A percentile compares a stretch with the other conserved stretches of the same genome.
Evolutionary conservation across 352 stramenopile species (phyloP).

Genomic region (Phytophthora melonis): DNA sequence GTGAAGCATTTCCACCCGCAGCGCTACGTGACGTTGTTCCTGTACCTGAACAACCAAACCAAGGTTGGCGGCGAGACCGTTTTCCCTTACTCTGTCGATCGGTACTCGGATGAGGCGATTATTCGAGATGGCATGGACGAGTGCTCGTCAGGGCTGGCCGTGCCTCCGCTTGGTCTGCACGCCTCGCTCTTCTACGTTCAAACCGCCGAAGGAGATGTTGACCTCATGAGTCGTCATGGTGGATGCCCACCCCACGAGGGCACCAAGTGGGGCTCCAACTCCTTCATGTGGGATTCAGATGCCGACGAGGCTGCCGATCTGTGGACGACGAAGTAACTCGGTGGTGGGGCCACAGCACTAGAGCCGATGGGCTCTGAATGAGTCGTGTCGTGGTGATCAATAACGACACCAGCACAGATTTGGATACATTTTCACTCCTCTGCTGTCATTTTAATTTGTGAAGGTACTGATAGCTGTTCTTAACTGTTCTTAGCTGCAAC

Average conservation of each 20-base stretch:
- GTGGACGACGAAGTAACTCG: conserved; percentile 73
- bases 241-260: conserved; percentile 84
- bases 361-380: too few relatives aligned
- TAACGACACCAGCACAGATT: too few relatives aligned
- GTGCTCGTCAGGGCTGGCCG: conserved; percentile 71
- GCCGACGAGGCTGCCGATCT: conserved; percentile 78
- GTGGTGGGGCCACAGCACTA: too few relatives aligned
- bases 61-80: conserved; percentile 95
- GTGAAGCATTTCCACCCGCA: conserved; percentile 91
- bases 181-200: conserved; percentile 83
- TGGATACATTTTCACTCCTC: too few relatives aligned
- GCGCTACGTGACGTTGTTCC: conserved; percentile 95
- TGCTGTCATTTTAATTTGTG: too few relatives aligned
- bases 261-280: conserved; percentile 85
- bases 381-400: too few relatives aligned
- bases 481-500: too few relatives aligned
- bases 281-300: conserved; percentile 89
- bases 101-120: conserved; percentile 67
- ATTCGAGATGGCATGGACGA: conserved; percentile 74
- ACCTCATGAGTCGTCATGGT: conserved; percentile 79
- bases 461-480: too few relatives aligned
- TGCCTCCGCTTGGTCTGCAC: conserved; percentile 68
- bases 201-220: conserved; percentile 68
- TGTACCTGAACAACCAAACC: conserved; percentile 96
- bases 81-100: conserved; percentile 88